Percentiles rank a stretch among this genome's conserved stretches.
phyloP scores from a whole-genome alignment of 1,139 yeast species.

The Pichia sorboxylosa region DNA sequence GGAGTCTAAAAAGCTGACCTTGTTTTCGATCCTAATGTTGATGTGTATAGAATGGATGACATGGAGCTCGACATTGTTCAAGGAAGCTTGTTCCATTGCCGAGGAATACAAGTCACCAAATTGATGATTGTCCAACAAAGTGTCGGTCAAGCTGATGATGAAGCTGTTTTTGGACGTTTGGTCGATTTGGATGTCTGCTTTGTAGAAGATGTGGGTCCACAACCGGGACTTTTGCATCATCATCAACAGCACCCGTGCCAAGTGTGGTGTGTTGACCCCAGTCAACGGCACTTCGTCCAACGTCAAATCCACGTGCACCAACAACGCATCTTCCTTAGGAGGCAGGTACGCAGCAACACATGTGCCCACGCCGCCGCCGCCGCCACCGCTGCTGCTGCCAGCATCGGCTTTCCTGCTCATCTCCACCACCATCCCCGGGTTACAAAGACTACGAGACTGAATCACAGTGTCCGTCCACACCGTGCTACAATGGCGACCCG shows the following conservation, averaged over 20 bases:
- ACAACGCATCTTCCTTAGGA: neutral
- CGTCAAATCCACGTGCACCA: slow-evolving; percentile 1
- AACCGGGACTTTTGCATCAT: slow-evolving; percentile 5
- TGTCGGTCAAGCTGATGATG: slow-evolving; percentile 1
- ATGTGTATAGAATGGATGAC: slow-evolving; percentile 1
- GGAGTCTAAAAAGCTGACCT: neutral
- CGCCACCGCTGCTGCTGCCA: too few species aligned
- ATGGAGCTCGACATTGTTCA: slow-evolving; percentile 5
- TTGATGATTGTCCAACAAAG: slow-evolving; percentile 3
- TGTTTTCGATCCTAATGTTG: neutral
- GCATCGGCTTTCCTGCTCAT: too few species aligned
- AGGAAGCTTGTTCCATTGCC: slow-evolving; percentile 3
- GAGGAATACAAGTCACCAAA: slow-evolving; percentile 4
- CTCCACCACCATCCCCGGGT: too few species aligned
- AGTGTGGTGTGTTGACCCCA: slow-evolving; percentile 3
- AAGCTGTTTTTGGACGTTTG: neutral
- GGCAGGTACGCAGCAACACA: too few species aligned
- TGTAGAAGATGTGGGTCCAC: slow-evolving; percentile 3
- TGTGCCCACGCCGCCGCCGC: too few species aligned
- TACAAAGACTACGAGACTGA: too few species aligned
- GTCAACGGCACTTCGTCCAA: slow-evolving; percentile 2
- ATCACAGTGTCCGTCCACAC: too few species aligned
- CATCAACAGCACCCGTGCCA: slow-evolving; percentile 1
- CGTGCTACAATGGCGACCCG: too few species aligned
- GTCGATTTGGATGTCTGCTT: neutral